Conservation (phyloP, 2,329 filamentous ascomycete genomes). For the Pseudogymnoascus sp. region DNA sequence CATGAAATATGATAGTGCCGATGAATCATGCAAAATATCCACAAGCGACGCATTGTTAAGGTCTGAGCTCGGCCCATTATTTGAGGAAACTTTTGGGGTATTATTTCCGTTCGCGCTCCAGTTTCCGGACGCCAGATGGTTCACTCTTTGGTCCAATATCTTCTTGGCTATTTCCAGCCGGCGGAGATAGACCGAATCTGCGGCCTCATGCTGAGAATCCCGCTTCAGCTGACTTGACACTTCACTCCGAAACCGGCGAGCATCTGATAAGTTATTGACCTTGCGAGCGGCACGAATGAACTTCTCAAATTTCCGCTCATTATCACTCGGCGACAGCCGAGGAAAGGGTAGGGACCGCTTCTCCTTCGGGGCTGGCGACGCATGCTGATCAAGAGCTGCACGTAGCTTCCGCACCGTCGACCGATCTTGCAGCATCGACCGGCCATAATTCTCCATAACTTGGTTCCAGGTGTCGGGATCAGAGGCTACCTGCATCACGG, state of each 20-base stretch:
- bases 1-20: conserved; percentile 97
- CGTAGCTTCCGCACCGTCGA: conserved; percentile 90
- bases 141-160: conserved; percentile 81
- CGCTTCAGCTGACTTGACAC: conserved; percentile 85
- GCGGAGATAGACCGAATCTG: conserved; percentile 80
- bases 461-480: conserved; percentile 98
- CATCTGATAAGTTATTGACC: conserved; percentile 86
- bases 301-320: conserved; percentile 86
- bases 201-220: conserved; percentile 68
- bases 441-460: conserved; percentile 81
- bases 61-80: conserved; percentile 36
- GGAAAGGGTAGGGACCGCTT: conserved; percentile 65
- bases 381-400: conserved; percentile 88
- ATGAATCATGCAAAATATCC: conserved; percentile 82
- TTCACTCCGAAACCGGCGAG: conserved; percentile 83
- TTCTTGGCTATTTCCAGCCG: conserved; percentile 87
- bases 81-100: neutral
- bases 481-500: conserved; percentile 69
- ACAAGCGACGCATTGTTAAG: conserved; percentile 69
- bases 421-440: conserved; percentile 83
- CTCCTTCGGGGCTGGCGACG: conserved; percentile 66
- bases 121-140: conserved; percentile 65
- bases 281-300: conserved; percentile 86
- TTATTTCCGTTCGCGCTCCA: conserved; percentile 30
- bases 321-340: conserved; percentile 71